phyloP scores from a whole-genome alignment of 257 asterid species.

The Nicotiana knightiana region DNA sequence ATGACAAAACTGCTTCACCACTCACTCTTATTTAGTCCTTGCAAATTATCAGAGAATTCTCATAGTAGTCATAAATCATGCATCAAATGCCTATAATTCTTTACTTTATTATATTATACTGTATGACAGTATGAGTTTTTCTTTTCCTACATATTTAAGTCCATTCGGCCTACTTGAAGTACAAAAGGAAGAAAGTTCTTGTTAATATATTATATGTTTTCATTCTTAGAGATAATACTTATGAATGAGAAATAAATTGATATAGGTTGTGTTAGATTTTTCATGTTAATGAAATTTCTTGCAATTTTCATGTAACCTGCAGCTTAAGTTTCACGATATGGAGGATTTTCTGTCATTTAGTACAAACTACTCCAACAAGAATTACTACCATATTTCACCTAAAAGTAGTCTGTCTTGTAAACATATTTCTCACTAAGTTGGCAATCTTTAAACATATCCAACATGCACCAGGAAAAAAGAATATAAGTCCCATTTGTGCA shows the following conservation, averaged over 20 bases:
- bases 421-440: not conserved
- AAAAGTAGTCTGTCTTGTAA: not conserved
- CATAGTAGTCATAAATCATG: not conserved
- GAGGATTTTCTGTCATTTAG: not conserved
- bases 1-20: constrained; percentile 2
- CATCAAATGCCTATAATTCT: not conserved
- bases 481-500: not conserved
- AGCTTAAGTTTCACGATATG: not conserved
- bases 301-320: not conserved
- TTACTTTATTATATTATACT: no score
- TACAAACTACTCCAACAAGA: not conserved
- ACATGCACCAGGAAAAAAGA: not conserved
- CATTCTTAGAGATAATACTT: not conserved
- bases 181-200: not conserved
- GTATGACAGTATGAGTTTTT: not conserved
- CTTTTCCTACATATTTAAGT: no score
- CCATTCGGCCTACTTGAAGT: no score
- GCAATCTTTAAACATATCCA: not conserved
- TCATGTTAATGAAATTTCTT: not conserved
- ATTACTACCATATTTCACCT: not conserved
- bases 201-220: not conserved
- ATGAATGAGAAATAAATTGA: not conserved
- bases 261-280: not conserved
- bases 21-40: not conserved
- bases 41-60: not conserved